Evolutionary conservation across 78 protist species (phyloP).

Genomic region (Dictyostelium purpureum): DNA sequence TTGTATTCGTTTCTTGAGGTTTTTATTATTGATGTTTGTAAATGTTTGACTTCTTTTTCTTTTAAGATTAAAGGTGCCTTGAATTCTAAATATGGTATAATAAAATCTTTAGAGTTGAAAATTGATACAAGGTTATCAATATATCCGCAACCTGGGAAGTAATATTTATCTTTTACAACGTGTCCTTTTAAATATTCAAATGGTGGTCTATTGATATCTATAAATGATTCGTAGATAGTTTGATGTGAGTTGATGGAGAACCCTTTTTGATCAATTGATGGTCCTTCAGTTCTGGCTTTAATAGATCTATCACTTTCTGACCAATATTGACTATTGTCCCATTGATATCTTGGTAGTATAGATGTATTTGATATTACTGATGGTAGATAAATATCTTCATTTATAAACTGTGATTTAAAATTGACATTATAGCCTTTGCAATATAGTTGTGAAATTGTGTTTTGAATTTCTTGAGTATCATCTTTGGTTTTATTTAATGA

Average conservation of each 20-base stretch:
- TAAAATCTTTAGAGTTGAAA: neutral
- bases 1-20: conserved; percentile 12
- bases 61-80: conserved; percentile 12
- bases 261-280: neutral
- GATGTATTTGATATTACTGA: neutral
- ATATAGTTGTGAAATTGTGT: conserved; percentile 9
- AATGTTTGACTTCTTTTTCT: neutral
- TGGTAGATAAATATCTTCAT: no score
- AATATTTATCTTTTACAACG: neutral
- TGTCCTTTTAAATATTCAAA: conserved; percentile 36
- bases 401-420: neutral
- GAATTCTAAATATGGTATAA: neutral
- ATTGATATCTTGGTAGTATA: conserved; percentile 15
- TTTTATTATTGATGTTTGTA: neutral
- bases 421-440: neutral
- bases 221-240: neutral
- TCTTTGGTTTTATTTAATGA: neutral
- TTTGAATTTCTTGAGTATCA: neutral
- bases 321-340: conserved; percentile 1
- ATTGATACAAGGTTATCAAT: conserved; percentile 5
- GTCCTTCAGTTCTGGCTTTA: neutral
- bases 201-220: neutral
- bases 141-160: conserved; percentile 20
- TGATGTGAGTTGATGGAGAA: neutral
- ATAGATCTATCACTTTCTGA: neutral